phyloP scores from a whole-genome alignment of 768 basidiomycete species.

The Tulasnella sp. region DNA sequence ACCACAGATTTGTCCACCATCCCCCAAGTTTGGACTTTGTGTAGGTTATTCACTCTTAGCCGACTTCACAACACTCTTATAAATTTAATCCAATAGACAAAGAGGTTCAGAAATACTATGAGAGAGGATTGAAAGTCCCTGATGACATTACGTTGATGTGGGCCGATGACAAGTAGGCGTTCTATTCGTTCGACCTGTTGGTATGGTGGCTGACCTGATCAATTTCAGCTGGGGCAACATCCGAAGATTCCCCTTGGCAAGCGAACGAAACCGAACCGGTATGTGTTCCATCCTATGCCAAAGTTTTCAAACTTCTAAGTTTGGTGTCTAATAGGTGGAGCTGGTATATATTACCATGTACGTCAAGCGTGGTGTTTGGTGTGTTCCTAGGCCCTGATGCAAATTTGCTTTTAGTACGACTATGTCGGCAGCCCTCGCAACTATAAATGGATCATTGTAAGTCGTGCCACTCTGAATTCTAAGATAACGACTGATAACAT shows the following conservation, averaged over 20 bases:
- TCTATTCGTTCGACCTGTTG: background rate
- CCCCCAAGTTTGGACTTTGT: slow-evolving; percentile 52
- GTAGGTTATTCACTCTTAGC: slow-evolving; percentile 31
- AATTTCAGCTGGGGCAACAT: slow-evolving; percentile 63
- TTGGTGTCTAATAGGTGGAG: too few species aligned
- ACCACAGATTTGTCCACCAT: slow-evolving; percentile 29
- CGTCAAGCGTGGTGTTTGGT: slow-evolving; percentile 19
- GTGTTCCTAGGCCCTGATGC: background rate
- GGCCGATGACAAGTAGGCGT: slow-evolving; percentile 55
- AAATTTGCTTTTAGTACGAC: background rate
- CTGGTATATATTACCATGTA: slow-evolving; percentile 59
- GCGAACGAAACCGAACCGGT: slow-evolving; percentile 44
- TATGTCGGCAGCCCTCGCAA: slow-evolving; percentile 49
- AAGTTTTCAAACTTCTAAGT: too few species aligned
- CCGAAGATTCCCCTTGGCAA: slow-evolving; percentile 41
- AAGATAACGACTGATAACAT: background rate
- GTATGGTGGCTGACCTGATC: background rate
- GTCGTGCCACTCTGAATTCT: slow-evolving; percentile 16
- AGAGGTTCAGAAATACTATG: slow-evolving; percentile 20
- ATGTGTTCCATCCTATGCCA: too few species aligned
- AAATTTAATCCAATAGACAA: background rate
- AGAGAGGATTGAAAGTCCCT: slow-evolving; percentile 45
- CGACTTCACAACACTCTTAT: slow-evolving; percentile 31
- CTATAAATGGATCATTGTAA: slow-evolving; percentile 59
- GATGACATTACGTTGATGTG: slow-evolving; percentile 56